Conservation (phyloP, 2,329 filamentous ascomycete species). For the Xylariaceae sp. region DNA sequence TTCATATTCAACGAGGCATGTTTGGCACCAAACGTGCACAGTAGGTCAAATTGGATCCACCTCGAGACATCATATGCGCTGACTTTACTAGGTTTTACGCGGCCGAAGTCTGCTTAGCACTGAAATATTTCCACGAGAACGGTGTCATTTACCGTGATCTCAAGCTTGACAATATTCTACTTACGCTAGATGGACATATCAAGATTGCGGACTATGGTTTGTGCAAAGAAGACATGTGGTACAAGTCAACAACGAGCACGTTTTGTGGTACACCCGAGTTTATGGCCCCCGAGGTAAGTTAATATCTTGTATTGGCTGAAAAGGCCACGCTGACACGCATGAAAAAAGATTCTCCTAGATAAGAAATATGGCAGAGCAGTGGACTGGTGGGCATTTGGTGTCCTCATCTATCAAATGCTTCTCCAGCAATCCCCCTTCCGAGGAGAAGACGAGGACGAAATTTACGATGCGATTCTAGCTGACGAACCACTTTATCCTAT, state of each 20-base stretch:
- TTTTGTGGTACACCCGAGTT: constrained; percentile 99
- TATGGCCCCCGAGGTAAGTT: constrained; percentile 89
- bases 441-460: constrained; percentile 98
- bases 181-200: constrained; percentile 94
- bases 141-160: constrained; percentile 98
- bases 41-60: constrained; percentile 50
- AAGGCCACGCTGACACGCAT: constrained; percentile 29
- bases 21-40: constrained; percentile 96
- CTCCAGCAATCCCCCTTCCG: constrained; percentile 98
- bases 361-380: constrained; percentile 98
- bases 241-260: constrained; percentile 91
- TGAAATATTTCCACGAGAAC: constrained; percentile 99
- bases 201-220: constrained; percentile 98
- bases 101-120: constrained; percentile 90
- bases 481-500: constrained; percentile 98
- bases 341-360: constrained; percentile 78
- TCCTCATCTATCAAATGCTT: constrained; percentile 99
- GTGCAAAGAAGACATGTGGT: constrained; percentile 99
- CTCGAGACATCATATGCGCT: not conserved
- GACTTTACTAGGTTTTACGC: constrained; percentile 74
- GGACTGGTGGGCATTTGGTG: constrained; percentile 99
- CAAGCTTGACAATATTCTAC: constrained; percentile 87
- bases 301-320: not conserved
- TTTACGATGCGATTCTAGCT: constrained; percentile 96
- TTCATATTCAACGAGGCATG: constrained; percentile 95